Percentiles rank a stretch among this genome's conserved stretches.
phyloP scores from a whole-genome alignment of 2,329 filamentous ascomycete species.

The Cadophora sp. region DNA sequence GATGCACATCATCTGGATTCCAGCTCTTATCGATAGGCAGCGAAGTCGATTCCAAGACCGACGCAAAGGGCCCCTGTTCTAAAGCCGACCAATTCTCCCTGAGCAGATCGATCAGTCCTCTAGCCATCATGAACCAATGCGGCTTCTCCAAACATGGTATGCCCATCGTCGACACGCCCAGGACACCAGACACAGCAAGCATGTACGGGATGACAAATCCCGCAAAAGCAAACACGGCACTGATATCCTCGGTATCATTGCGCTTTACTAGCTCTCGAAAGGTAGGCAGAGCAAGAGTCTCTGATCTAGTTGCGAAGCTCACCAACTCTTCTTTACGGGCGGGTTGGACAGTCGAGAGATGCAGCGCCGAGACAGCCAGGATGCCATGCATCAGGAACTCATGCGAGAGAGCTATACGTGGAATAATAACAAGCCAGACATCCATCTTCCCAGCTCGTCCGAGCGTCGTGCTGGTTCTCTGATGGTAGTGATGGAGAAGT shows the following conservation, averaged over 20 bases:
- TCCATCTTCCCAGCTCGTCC: constrained; percentile 5
- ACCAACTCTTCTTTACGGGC: constrained; percentile 18
- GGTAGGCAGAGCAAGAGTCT: constrained; percentile 24
- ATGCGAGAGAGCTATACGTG: constrained; percentile 28
- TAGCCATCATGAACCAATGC: constrained; percentile 30
- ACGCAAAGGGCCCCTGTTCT: constrained; percentile 23
- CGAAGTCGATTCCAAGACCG: constrained; percentile 6
- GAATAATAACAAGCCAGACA: constrained; percentile 26
- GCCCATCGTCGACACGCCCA: not conserved
- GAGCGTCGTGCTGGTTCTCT: not conserved
- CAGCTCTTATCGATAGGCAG: not conserved
- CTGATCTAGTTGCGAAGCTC: constrained; percentile 14
- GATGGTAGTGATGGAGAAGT: constrained; percentile 21
- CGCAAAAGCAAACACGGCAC: constrained; percentile 31
- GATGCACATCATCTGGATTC: constrained; percentile 30
- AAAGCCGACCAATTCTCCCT: constrained; percentile 20
- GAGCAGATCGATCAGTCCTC: constrained; percentile 23
- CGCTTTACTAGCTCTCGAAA: constrained; percentile 16
- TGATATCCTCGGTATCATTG: constrained; percentile 10
- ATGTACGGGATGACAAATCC: constrained; percentile 32
- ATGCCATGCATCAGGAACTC: constrained; percentile 33
- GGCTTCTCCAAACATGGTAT: constrained; percentile 23
- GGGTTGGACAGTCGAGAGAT: constrained; percentile 37
- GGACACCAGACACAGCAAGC: constrained; percentile 17
- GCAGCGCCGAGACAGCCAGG: constrained; percentile 40